These are phyloP conservation scores for Diplodia intermedia DNA, from an alignment of 2,329 filamentous ascomycete genomes.

Conservation along the genomic window DNA sequence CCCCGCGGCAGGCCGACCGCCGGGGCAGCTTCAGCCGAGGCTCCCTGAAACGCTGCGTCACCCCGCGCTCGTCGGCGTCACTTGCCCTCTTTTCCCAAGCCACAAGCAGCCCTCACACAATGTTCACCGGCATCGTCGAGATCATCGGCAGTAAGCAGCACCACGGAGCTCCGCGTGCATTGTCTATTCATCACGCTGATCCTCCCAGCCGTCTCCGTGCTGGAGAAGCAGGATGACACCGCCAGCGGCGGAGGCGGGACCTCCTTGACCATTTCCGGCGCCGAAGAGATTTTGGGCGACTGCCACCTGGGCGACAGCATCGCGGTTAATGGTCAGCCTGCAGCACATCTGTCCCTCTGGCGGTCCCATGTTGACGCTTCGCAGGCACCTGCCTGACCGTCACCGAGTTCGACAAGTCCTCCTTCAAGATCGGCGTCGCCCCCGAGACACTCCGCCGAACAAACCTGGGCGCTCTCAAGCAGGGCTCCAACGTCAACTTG, in stretches of 20 bases:
- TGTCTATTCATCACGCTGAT: slow-evolving; percentile 39
- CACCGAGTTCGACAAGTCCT: slow-evolving; percentile 67
- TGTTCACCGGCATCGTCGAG: slow-evolving; percentile 81
- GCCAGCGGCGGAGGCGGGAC: slow-evolving; percentile 77
- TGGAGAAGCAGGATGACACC: slow-evolving; percentile 80
- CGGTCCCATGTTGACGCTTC: slow-evolving; percentile 19
- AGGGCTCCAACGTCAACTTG: slow-evolving; percentile 79
- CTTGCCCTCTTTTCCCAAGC: slow-evolving; percentile 12
- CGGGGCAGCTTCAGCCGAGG: slow-evolving; percentile 24
- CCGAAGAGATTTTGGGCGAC: slow-evolving; percentile 79
- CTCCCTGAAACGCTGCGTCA: slow-evolving; percentile 6
- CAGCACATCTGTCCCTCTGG: neutral
- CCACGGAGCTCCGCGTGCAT: slow-evolving; percentile 12
- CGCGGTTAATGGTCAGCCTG: slow-evolving; percentile 75
- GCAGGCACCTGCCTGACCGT: slow-evolving; percentile 86
- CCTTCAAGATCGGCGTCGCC: slow-evolving; percentile 91
- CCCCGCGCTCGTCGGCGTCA: slow-evolving; percentile 9
- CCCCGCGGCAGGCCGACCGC: slow-evolving; percentile 20
- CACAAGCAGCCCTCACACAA: slow-evolving; percentile 50
- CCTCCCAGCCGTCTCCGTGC: slow-evolving; percentile 75
- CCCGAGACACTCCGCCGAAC: slow-evolving; percentile 96
- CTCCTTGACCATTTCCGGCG: slow-evolving; percentile 82
- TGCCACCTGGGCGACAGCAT: slow-evolving; percentile 92
- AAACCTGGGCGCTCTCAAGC: slow-evolving; percentile 78
- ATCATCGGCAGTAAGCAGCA: slow-evolving; percentile 79